Conservation (phyloP, 2,329 filamentous ascomycete species). For the Elsinoe perseae region DNA sequence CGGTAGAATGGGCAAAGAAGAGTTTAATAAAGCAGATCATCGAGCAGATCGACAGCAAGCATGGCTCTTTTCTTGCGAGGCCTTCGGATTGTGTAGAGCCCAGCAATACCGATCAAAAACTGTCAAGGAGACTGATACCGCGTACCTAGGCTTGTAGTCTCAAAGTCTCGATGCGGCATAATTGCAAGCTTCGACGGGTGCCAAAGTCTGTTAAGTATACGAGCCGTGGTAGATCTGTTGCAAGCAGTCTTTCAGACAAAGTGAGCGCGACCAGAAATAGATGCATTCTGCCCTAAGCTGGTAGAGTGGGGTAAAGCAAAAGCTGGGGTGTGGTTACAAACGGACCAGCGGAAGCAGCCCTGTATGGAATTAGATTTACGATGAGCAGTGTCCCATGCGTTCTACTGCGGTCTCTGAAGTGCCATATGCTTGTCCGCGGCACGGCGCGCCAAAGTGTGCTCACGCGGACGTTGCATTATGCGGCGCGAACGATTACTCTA, state of each 20-base stretch:
- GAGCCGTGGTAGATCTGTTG: neutral
- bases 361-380: neutral
- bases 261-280: neutral
- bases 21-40: neutral
- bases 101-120: neutral
- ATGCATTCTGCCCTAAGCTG: neutral
- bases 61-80: neutral
- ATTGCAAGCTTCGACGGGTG: neutral
- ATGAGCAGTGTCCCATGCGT: neutral
- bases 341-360: constrained; percentile 9
- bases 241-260: neutral
- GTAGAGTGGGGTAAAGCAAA: neutral
- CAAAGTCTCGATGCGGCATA: neutral
- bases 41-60: neutral
- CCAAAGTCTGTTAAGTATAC: neutral
- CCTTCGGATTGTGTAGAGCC: neutral
- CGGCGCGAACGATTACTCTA: neutral
- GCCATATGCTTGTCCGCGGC: no score
- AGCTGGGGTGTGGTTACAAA: neutral
- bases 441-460: neutral
- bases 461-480: neutral
- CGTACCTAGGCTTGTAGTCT: neutral
- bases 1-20: neutral
- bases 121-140: neutral
- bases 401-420: neutral